Evolutionary conservation across 805 yeast genomes (phyloP).

Genomic region (Clavispora vitiphila): DNA sequence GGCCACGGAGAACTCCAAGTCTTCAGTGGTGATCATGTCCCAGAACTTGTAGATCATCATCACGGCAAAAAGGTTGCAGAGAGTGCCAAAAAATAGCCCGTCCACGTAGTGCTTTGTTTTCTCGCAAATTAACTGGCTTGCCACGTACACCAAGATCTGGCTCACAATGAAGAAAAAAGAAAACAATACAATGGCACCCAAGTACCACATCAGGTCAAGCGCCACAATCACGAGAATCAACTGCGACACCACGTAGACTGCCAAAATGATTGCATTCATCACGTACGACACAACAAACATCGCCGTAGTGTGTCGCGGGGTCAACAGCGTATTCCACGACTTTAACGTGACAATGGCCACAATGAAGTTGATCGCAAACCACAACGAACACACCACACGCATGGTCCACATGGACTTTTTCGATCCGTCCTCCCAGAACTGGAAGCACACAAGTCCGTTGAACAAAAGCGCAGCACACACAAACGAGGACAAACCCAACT

Average conservation of each 20-base stretch:
- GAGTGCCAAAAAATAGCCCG: conserved; percentile 79
- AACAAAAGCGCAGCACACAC: conserved; percentile 64
- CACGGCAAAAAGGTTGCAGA: conserved; percentile 72
- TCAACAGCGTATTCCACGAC: conserved; percentile 48
- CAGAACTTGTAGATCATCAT: conserved; percentile 97
- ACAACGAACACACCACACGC: conserved; percentile 45
- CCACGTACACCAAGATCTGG: conserved; percentile 69
- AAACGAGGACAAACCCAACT: conserved; percentile 68
- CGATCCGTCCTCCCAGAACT: conserved; percentile 95
- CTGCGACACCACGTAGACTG: conserved; percentile 63
- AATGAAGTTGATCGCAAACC: conserved; percentile 64
- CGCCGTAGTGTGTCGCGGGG: conserved; percentile 53
- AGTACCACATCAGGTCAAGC: conserved; percentile 78
- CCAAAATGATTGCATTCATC: conserved; percentile 62
- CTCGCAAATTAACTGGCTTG: conserved; percentile 62
- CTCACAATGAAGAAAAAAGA: conserved; percentile 72
- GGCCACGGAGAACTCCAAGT: conserved; percentile 81
- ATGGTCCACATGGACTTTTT: conserved; percentile 52
- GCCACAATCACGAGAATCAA: conserved; percentile 60
- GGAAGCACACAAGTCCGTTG: conserved; percentile 79
- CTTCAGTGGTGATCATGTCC: conserved; percentile 95
- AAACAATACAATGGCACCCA: conserved; percentile 76
- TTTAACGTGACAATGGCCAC: conserved; percentile 71
- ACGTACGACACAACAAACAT: conserved; percentile 69
- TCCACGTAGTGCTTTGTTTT: conserved; percentile 82